Evolutionary conservation across 2,329 filamentous ascomycete species (phyloP), one percentile per base, ranked within the genome.

Genomic region (Colletotrichum trifolii): DNA sequence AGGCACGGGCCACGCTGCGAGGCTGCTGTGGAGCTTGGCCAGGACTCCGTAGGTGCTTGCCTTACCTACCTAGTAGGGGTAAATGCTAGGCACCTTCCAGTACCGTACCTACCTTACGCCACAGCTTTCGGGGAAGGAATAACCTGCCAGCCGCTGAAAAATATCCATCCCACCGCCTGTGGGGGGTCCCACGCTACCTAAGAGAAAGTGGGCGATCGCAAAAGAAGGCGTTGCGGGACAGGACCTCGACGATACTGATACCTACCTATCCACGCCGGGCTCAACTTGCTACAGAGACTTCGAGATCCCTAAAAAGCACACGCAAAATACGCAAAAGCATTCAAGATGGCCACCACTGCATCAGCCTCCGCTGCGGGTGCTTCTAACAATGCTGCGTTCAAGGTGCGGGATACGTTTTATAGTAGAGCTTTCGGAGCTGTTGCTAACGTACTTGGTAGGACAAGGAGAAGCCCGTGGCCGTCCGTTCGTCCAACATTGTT

Each of bases 401-500:
- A 84, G 74, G 86, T 88, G 45, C 42, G 12, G 47, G 33, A 48
- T 52, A 49, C 38, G 40, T 50, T 8, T 46, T 35, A 52, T 54
- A 40, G 35, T 54, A 49, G 69, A 76, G 73, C 72, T 77, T 72
- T 69, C 57, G 66, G 69, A 78, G 73, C 75, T 78, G 72, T 73
- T 74, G 73, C 77, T 80, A 71, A 81, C 71, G 58, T 54, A 9
- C 52, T 70, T 11, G 56, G 54, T 71, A 90, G 88, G 87, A 90
- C 77, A 99, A 97, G 89, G 96, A 97, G 85, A 99, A 99, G 93
- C 96, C 96, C 72, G 91, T 96, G 85, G 96, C 96, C 71, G 96
- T 99, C 70, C 91, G 96, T 73, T 94, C 92, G 70, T 92, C 93
- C 75, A 99, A 99, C 82, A 98, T 99, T 80, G 91, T 97, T 75